Evolutionary conservation across 2,329 filamentous ascomycete genomes (phyloP), one percentile per base, ranked within the genome.

Genomic region (Fusarium tupiense): DNA sequence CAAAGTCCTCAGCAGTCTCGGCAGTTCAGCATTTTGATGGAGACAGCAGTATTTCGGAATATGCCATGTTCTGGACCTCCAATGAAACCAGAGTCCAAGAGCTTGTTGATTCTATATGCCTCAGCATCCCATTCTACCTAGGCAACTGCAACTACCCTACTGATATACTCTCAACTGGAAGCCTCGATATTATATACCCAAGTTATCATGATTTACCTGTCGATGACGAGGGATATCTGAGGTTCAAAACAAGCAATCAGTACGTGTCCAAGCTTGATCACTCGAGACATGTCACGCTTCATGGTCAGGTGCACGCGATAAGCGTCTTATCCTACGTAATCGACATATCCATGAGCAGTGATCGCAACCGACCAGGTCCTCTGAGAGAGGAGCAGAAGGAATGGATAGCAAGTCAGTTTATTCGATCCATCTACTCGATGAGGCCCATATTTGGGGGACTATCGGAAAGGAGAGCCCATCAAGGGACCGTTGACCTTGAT

Each of bases 81-180:
- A 31, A 31, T 20, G 4, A 17, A 4, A 6, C 0, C 8, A 13
- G 2, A 43, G 3, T 35, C 5, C 53, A 50, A 19, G 20, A 68
- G 5, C 31, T 75, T 14, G 8, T 75, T 3, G 22, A 68, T 14
- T 54, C 57, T 7, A 40, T 76, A 7, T 73, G 72, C 8, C 19
- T 56, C 3, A 75, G 72, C 17, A 35, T 76, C 9, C 72, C 72
- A 2, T 76, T 75, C 17, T 76, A 76, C 37, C 69, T 76, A 5
- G 74, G 74, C 0, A 75, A 69, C 7, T 53, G 64, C 9, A 43
- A 20, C 3, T 19, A 19, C 16, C 7, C 49, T 1, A 3, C 60
- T 19, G 19, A 37, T 29, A 8, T 59, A 10, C 22, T 64, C 22
- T 38, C 20, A 20, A 40, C 44, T 17, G 61, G 54, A 6, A 40